phyloP scores from a whole-genome alignment of 2,329 filamentous ascomycete genomes.

The Clarireedia homoeocarpa region DNA sequence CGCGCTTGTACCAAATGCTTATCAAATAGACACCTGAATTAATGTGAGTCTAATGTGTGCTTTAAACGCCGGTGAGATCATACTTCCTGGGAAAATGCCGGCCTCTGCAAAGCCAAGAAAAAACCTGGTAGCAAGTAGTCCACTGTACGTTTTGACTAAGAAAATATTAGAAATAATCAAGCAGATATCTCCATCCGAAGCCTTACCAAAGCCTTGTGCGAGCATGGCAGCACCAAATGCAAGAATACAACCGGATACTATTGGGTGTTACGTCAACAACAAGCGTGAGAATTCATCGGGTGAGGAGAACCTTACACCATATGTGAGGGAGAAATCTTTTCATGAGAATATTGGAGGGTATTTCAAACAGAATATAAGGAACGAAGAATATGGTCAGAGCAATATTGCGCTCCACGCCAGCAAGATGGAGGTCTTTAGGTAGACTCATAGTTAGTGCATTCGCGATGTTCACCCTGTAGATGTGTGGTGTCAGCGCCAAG shows the following conservation, averaged over 20 bases:
- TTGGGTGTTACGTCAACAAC: too few relatives aligned
- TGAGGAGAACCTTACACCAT: not conserved
- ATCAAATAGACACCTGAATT: conserved; percentile 56
- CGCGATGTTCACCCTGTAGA: not conserved
- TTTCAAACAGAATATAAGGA: conserved; percentile 63
- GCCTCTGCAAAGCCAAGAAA: conserved; percentile 45
- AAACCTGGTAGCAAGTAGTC: conserved; percentile 58
- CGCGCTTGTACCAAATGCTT: conserved; percentile 79
- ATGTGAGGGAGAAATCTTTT: conserved; percentile 52
- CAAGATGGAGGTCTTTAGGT: not conserved
- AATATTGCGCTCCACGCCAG: not conserved
- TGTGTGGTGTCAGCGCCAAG: not conserved
- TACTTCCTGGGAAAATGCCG: conserved; percentile 55
- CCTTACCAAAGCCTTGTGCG: not conserved
- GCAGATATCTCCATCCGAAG: too few relatives aligned
- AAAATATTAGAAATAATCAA: not conserved
- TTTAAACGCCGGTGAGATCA: conserved; percentile 58
- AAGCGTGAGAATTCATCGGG: not conserved
- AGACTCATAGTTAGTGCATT: conserved; percentile 1
- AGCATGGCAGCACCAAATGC: not conserved
- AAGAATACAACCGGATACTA: conserved; percentile 1
- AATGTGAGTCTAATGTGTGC: conserved; percentile 31
- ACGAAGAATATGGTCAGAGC: conserved; percentile 69
- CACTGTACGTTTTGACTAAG: conserved; percentile 45
- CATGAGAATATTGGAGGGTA: conserved; percentile 62